A percentile compares a stretch with the other conserved stretches of the same genome.
Evolutionary conservation across 2,329 filamentous ascomycete genomes (phyloP).

Genomic region (Penicillium paneum): DNA sequence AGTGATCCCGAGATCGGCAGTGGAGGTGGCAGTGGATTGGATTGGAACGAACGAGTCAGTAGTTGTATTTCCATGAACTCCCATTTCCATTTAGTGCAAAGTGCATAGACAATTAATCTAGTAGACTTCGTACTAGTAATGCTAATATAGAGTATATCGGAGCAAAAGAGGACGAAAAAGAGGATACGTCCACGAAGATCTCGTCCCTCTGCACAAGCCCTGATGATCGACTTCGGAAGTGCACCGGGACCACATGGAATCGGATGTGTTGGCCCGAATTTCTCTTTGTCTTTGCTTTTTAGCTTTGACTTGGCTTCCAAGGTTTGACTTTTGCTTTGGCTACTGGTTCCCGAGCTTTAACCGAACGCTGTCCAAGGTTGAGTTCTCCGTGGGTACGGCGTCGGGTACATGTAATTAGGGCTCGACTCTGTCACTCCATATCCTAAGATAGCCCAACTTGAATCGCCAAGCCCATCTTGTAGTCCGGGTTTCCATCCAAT

Average conservation of each 20-base stretch:
- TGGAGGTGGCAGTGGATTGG: not conserved
- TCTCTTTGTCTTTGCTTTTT: not conserved
- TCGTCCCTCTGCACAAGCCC: slow-evolving; percentile 20
- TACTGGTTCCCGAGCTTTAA: slow-evolving; percentile 9
- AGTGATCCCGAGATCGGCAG: slow-evolving; percentile 24
- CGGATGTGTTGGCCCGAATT: slow-evolving; percentile 19
- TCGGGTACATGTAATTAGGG: too few species aligned
- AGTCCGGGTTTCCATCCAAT: not conserved
- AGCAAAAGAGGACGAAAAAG: not conserved
- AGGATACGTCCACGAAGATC: slow-evolving; percentile 15
- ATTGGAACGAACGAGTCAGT: not conserved
- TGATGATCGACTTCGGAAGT: slow-evolving; percentile 27
- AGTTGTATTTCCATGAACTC: not conserved
- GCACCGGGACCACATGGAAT: slow-evolving; percentile 28
- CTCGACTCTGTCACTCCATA: too few species aligned
- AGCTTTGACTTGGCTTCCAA: not conserved
- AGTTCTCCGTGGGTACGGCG: too few species aligned
- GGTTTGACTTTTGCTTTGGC: not conserved
- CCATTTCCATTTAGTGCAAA: not conserved
- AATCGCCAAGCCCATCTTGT: not conserved
- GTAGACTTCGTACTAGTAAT: too few species aligned
- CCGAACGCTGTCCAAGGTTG: not conserved
- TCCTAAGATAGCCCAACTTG: not conserved
- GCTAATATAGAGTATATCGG: too few species aligned
- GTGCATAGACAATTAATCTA: too few species aligned